Base-by-base conservation (phyloP, 805 yeast species). In the Candida montana region DNA sequence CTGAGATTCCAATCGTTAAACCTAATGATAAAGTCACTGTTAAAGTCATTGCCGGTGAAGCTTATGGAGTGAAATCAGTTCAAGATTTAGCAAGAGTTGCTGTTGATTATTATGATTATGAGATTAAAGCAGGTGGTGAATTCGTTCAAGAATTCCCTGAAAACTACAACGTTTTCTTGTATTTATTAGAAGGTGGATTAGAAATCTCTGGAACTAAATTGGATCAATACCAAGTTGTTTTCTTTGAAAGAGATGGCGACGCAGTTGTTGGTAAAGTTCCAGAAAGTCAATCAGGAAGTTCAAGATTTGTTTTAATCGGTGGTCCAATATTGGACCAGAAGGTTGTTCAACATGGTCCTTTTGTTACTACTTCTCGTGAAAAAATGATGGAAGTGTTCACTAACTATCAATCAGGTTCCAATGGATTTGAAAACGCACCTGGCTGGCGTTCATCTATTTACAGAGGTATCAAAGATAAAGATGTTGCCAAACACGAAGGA, bases 331-430 rank as follows among this genome's bases (percentile, higher is more conserved):
- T 86, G 42, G 74, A 85, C 51, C 95, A 88, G 65, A 75, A 78
- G 15, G 71, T 83, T 41, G 83, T 86, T 26, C 96, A 89, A 58
- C 82, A 88, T 58, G 96, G 96, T 15, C 96, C 96, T 12, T 90
- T 89, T 57, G 96, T 89, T 16, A 91, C 85, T 47, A 75, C 84
- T 7, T 65, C 82, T 18, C 70, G 71, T 41, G 83, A 78, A 39
- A 77, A 75, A 48, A 81, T 89, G 45, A 71, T 77, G 49, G 63
- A 82, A 52, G 93, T 87, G 0, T 80, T 85, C 53, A 53, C 65
- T 61, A 89, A 84, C 57, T 90, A 83, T 59, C 91, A 83, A 61
- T 59, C 64, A 37, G 82, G 77, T 42, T 61, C 65, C 21, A 81
- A 82, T 57, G 91, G 91, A 1, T 84, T 84, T 53, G 88, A 79